Evolutionary conservation across 2,329 filamentous ascomycete genomes (phyloP).

Genomic region (Penicillium concentricum): DNA sequence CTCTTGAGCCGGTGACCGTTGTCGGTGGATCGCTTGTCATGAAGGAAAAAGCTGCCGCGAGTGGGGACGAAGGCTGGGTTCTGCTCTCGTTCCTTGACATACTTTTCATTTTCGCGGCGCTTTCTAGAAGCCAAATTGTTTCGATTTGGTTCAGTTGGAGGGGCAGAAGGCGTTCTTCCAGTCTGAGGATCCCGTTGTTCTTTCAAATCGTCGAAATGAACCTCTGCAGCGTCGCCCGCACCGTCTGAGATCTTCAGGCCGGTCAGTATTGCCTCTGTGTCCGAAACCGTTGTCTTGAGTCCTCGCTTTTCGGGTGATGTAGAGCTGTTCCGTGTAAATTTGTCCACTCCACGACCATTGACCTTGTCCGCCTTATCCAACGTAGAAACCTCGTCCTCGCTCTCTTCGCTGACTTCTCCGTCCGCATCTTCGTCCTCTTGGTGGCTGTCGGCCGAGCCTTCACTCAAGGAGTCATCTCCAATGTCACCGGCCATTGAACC

Average conservation of each 20-base stretch:
- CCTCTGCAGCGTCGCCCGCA: conserved; percentile 36
- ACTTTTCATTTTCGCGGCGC: conserved; percentile 85
- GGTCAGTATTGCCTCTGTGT: conserved; percentile 63
- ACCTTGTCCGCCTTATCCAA: conserved; percentile 24
- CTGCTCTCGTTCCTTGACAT: conserved; percentile 80
- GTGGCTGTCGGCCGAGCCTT: conserved; percentile 58
- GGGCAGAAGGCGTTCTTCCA: conserved; percentile 42
- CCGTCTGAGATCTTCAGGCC: conserved; percentile 52
- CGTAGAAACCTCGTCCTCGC: conserved; percentile 49
- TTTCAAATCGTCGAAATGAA: conserved; percentile 53
- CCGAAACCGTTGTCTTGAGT: conserved; percentile 45
- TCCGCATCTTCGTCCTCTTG: conserved; percentile 60
- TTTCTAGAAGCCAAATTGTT: conserved; percentile 67
- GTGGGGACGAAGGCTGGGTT: conserved; percentile 94
- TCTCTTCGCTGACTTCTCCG: conserved; percentile 58
- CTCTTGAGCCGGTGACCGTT: conserved; percentile 69
- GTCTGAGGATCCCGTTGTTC: conserved; percentile 28
- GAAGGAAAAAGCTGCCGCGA: conserved; percentile 93
- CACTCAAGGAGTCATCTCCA: conserved; percentile 63
- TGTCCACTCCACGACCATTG: conserved; percentile 28
- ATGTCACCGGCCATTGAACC: conserved; percentile 50
- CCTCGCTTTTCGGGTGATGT: conserved; percentile 31
- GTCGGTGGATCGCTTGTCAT: conserved; percentile 80
- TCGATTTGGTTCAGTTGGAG: conserved; percentile 40
- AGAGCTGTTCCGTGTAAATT: conserved; percentile 38